Evolutionary conservation across 805 yeast genomes (phyloP).

Genomic region (Saccharomycopsis synnaedendra): DNA sequence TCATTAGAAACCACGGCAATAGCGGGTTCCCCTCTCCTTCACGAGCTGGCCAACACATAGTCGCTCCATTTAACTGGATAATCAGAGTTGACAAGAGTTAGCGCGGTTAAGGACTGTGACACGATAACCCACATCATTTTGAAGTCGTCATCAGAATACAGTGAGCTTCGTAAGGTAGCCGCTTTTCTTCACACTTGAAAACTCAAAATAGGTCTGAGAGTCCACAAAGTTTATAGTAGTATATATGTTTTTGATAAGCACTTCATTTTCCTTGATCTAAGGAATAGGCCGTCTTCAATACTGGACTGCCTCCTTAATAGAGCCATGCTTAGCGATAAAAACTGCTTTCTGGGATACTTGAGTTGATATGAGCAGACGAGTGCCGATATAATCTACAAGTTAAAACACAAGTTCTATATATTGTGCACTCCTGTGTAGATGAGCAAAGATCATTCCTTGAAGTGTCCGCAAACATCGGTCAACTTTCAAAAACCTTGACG

Average conservation of each 20-base stretch:
- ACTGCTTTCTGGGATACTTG: slow-evolving; percentile 38
- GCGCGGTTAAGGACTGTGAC: slow-evolving; percentile 71
- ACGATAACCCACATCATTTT: slow-evolving; percentile 49
- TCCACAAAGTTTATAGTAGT: slow-evolving; percentile 82
- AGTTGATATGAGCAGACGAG: no score
- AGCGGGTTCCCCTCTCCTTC: slow-evolving; percentile 51
- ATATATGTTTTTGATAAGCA: slow-evolving; percentile 62
- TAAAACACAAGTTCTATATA: no score
- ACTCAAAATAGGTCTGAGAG: slow-evolving; percentile 62
- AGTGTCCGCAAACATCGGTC: no score
- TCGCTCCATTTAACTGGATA: slow-evolving; percentile 61
- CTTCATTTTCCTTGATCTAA: slow-evolving; percentile 37
- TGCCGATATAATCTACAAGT: no score
- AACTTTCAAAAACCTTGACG: no score
- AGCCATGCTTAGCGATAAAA: slow-evolving; percentile 42
- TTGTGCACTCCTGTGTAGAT: no score
- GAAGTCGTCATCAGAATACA: slow-evolving; percentile 35
- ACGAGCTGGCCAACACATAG: slow-evolving; percentile 57
- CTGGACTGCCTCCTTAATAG: slow-evolving; percentile 46
- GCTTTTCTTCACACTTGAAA: slow-evolving; percentile 34
- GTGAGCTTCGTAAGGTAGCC: slow-evolving; percentile 38
- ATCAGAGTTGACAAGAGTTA: slow-evolving; percentile 57
- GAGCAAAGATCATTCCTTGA: no score
- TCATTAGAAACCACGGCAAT: slow-evolving; percentile 78
- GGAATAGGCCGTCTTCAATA: slow-evolving; percentile 53